Evolutionary conservation across 2,329 filamentous ascomycete species (phyloP), one percentile per base, ranked within the genome.

Genomic region (Paecilomyces sp.): DNA sequence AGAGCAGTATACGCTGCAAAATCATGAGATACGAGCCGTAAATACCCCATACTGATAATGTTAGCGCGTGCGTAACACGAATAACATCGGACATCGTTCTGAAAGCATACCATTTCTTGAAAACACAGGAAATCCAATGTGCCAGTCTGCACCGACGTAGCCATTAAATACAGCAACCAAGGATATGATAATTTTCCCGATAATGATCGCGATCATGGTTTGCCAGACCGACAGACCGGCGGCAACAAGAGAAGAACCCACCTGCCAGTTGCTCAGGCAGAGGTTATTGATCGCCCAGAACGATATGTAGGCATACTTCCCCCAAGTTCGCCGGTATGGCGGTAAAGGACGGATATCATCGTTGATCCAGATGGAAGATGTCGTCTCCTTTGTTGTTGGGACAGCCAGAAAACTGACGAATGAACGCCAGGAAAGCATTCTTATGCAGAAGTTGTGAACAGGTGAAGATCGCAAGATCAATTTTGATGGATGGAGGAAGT

Each of bases 81-180:
- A 47, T 18, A 18, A 8, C 1, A 5, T 15, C 18, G 15, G n/a
- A 18, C n/a, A 9, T 9, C 5, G 7, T 8, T 18, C 4, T 6
- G 41, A 18, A 18, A 47, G 7, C 41, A 7, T 47, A 47, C 41
- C 41, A 47, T 71, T 70, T 6, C 78, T 69, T 11, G 70, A 70
- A 6, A 73, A 67, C 13, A 81, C 75, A 0, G 78, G 73, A 50
- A 78, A 80, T 7, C 75, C 75, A 33, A 80, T 75, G 60, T 79
- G 77, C 64, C 74, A 78, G 56, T 71, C 66, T 5, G 75, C 76
- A 18, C 75, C 76, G 15, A 74, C 71, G 28, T 67, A 70, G 53
- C 75, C 76, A 47, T 73, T 75, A 41, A 69, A 61, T 51, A 75
- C 70, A 11, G 74, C 71, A 31, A 77, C 68, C 25, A 68, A 52